Conservation (phyloP, 163 green algal species). For the Coccomyxa subellipsoidea region DNA sequence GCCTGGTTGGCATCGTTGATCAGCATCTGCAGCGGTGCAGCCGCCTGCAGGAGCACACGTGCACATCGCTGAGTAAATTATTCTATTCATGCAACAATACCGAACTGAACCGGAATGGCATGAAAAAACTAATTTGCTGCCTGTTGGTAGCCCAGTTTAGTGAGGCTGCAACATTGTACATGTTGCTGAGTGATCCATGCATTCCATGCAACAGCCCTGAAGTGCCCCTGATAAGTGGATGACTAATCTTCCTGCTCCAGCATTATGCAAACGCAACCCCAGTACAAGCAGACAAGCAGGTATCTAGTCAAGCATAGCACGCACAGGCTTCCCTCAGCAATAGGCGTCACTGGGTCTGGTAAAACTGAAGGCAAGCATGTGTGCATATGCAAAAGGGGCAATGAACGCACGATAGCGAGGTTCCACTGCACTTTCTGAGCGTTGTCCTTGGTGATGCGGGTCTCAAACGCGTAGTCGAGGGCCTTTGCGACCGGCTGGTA, state of each 20-base stretch:
- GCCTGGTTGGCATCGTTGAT: conserved; percentile 5
- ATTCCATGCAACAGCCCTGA: neutral
- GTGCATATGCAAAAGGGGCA: neutral
- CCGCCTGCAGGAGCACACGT: neutral
- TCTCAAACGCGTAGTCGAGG: neutral
- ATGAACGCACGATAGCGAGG: neutral
- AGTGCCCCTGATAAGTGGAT: neutral
- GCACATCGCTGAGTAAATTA: neutral
- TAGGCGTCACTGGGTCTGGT: too few relatives aligned
- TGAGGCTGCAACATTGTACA: neutral
- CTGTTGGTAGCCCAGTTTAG: too few relatives aligned
- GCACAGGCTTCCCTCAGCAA: too few relatives aligned
- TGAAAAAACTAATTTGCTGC: too few relatives aligned
- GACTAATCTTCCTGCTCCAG: too few relatives aligned
- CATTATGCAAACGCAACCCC: too few relatives aligned
- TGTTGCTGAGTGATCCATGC: neutral
- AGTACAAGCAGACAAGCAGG: too few relatives aligned
- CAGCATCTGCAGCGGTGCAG: neutral
- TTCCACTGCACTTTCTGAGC: neutral
- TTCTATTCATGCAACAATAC: too few relatives aligned
- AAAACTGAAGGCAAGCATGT: neutral
- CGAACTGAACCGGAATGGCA: too few relatives aligned
- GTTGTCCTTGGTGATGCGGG: neutral
- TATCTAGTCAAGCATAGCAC: too few relatives aligned
- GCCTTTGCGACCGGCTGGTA: neutral